Percentiles rank a stretch among this genome's conserved stretches.
Evolutionary conservation across 1,139 yeast species (phyloP).

Genomic region (Taiozyma sp.): DNA sequence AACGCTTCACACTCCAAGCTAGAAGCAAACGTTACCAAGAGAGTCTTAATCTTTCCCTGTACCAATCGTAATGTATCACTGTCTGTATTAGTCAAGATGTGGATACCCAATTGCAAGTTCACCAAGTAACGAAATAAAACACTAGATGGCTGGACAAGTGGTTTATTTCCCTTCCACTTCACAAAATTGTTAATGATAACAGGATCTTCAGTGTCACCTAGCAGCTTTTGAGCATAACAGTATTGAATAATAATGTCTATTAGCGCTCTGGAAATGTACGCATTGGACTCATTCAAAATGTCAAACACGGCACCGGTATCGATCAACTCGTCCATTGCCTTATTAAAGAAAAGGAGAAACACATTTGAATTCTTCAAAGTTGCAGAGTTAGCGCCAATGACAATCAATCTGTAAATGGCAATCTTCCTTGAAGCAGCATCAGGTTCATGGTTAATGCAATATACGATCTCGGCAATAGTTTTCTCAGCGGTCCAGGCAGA

Average conservation of each 20-base stretch:
- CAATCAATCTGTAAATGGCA: constrained; percentile 17
- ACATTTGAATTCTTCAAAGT: constrained; percentile 29
- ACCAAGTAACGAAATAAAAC: constrained; percentile 33
- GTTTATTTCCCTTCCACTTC: constrained; percentile 26
- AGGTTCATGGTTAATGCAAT: constrained; percentile 7
- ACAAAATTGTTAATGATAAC: constrained; percentile 14
- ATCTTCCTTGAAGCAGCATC: constrained; percentile 18
- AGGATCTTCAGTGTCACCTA: constrained; percentile 3
- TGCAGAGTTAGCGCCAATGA: constrained; percentile 21
- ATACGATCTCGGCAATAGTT: constrained; percentile 17
- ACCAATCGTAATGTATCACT: constrained; percentile 15
- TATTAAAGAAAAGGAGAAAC: constrained; percentile 31
- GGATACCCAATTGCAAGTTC: constrained; percentile 32
- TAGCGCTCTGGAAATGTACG: constrained; percentile 16
- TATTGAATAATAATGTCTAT: constrained; percentile 34
- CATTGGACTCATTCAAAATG: constrained; percentile 22
- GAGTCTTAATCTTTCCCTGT: constrained; percentile 27
- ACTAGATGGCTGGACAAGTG: constrained; percentile 28
- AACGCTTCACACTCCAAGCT: not conserved
- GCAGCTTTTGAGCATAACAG: constrained; percentile 37
- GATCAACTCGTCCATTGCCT: constrained; percentile 31
- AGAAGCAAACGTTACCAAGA: constrained; percentile 25
- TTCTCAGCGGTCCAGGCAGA: constrained; percentile 19
- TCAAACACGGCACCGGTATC: constrained; percentile 34
- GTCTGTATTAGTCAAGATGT: constrained; percentile 21